Conservation (phyloP, 768 basidiomycete species). For the Suillus plorans region DNA sequence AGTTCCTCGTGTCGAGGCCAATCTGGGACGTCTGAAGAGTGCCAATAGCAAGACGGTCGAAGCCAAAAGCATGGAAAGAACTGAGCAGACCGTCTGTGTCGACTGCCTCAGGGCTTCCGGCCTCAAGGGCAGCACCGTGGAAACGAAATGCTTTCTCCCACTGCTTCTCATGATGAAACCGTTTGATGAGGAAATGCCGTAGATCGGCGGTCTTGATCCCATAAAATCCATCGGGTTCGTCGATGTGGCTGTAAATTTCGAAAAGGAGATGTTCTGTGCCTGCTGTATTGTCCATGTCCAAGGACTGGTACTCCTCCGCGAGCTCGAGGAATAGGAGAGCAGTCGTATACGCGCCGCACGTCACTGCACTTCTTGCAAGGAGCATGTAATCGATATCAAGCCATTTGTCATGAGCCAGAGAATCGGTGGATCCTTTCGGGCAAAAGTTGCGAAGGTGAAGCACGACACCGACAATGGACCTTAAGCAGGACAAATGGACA, state of each 20-base stretch:
- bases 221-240: constrained; percentile 98
- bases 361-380: constrained; percentile 70
- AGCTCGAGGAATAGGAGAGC: constrained; percentile 89
- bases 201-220: constrained; percentile 81
- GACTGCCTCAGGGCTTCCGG: constrained; percentile 39
- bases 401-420: constrained; percentile 75
- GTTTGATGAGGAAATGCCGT: constrained; percentile 75
- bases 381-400: constrained; percentile 71
- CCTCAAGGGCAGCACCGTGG: constrained; percentile 83
- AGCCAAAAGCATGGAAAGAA: constrained; percentile 87
- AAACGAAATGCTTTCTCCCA: constrained; percentile 91
- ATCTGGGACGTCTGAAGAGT: constrained; percentile 50
- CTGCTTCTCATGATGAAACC: constrained; percentile 90
- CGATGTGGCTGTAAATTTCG: constrained; percentile 91
- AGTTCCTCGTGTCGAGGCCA: constrained; percentile 25
- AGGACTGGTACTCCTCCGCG: constrained; percentile 49
- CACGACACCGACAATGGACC: constrained; percentile 68
- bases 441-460: constrained; percentile 77
- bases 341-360: constrained; percentile 84
- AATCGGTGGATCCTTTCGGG: constrained; percentile 37
- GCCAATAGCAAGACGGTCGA: constrained; percentile 81
- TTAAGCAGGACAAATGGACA: constrained; percentile 44
- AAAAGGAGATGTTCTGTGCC: constrained; percentile 74
- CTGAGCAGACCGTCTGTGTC: constrained; percentile 68
- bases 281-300: constrained; percentile 24